Percentiles rank a stretch among this genome's conserved stretches.
Evolutionary conservation across 1,139 yeast genomes (phyloP).

Genomic region (Eremothecium cymbalariae): DNA sequence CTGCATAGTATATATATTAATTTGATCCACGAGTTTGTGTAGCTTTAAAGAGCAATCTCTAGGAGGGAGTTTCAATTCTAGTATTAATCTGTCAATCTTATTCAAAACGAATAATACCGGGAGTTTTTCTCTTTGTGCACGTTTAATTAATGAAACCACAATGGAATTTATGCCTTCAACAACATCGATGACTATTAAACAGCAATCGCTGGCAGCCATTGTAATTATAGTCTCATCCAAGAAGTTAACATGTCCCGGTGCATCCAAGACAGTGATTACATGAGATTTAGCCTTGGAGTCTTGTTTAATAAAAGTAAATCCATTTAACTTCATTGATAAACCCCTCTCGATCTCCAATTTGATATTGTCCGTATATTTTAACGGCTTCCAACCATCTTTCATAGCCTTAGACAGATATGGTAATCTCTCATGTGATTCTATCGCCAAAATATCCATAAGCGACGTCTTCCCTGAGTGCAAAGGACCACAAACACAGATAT

Average conservation of each 20-base stretch:
- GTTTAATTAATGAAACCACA: slow-evolving; percentile 22
- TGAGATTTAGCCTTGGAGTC: slow-evolving; percentile 49
- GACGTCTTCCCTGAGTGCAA: slow-evolving; percentile 85
- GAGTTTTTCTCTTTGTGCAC: slow-evolving; percentile 29
- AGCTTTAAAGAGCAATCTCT: slow-evolving; percentile 66
- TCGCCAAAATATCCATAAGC: slow-evolving; percentile 59
- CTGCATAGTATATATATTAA: slow-evolving; percentile 44
- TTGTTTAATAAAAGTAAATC: slow-evolving; percentile 55
- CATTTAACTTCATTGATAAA: slow-evolving; percentile 54
- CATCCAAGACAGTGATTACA: slow-evolving; percentile 59
- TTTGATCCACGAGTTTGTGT: slow-evolving; percentile 49
- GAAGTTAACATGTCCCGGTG: slow-evolving; percentile 90
- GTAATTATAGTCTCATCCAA: slow-evolving; percentile 62
- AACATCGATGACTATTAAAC: slow-evolving; percentile 66
- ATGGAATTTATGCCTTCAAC: slow-evolving; percentile 64
- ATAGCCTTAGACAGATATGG: slow-evolving; percentile 27
- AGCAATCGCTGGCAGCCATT: slow-evolving; percentile 55
- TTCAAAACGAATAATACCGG: slow-evolving; percentile 61
- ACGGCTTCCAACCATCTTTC: slow-evolving; percentile 30
- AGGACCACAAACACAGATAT: slow-evolving; percentile 75
- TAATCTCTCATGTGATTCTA: slow-evolving; percentile 50
- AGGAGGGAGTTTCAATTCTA: slow-evolving; percentile 72
- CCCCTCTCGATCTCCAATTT: slow-evolving; percentile 65
- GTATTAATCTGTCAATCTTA: slow-evolving; percentile 71
- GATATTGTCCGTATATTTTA: slow-evolving; percentile 58